Evolutionary conservation across 805 yeast genomes (phyloP).

Genomic region (Spathaspora passalidarum): DNA sequence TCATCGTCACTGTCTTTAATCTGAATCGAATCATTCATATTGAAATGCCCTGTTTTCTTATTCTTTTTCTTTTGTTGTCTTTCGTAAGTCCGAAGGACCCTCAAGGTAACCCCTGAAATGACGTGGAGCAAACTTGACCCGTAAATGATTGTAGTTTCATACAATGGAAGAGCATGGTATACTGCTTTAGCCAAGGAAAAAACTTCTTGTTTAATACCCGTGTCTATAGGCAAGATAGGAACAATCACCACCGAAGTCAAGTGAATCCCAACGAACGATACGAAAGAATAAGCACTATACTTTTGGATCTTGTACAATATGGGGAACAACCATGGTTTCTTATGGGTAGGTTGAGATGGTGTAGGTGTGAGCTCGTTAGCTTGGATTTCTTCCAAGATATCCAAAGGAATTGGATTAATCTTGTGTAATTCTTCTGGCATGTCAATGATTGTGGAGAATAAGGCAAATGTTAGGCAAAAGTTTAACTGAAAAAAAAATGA

Average conservation of each 20-base stretch:
- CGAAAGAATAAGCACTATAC: conserved; percentile 58
- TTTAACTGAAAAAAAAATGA: neutral
- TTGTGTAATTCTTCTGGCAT: neutral
- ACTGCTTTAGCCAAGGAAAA: conserved; percentile 59
- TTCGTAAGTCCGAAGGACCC: conserved; percentile 32
- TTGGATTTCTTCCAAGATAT: neutral
- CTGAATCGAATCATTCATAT: conserved; percentile 8
- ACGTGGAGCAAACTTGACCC: conserved; percentile 51
- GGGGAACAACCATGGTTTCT: conserved; percentile 14
- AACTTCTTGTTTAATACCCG: conserved; percentile 46
- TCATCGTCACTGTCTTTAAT: conserved; percentile 39
- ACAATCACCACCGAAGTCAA: conserved; percentile 49
- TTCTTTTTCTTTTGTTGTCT: conserved; percentile 7
- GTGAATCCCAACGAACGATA: conserved; percentile 58
- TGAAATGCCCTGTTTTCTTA: conserved; percentile 4
- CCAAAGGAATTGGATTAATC: conserved; percentile 1
- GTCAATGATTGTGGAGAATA: neutral
- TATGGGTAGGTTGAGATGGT: conserved; percentile 3
- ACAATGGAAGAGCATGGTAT: conserved; percentile 48
- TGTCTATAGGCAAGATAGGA: conserved; percentile 47
- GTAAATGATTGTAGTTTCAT: conserved; percentile 48
- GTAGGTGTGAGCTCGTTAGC: neutral
- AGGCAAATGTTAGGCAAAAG: neutral
- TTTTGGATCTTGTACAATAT: conserved; percentile 40
- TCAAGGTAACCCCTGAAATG: conserved; percentile 46